A percentile compares a stretch with the other conserved stretches of the same genome.
These are phyloP conservation scores for Cystofilobasidium capitatum DNA, from an alignment of 768 basidiomycete species.

Conservation along the genomic window DNA sequence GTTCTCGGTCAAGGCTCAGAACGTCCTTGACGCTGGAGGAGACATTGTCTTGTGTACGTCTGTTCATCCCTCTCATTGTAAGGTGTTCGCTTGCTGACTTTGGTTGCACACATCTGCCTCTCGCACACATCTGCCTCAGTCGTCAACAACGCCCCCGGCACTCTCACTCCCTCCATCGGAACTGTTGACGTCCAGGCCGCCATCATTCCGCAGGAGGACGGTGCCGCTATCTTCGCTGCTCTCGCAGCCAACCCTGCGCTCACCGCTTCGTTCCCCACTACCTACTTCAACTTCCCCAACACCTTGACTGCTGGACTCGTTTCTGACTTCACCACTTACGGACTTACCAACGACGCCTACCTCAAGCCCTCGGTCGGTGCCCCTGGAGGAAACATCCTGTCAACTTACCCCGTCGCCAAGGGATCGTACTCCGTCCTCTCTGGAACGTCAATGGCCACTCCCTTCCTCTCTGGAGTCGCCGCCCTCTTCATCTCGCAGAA, in stretches of 20 bases:
- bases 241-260: slow-evolving; percentile 2
- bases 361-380: slow-evolving; percentile 19
- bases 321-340: slow-evolving; percentile 41
- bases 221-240: slow-evolving; percentile 6
- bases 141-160: not conserved
- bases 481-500: slow-evolving; percentile 38
- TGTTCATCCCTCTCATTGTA: not conserved
- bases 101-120: not conserved
- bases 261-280: slow-evolving; percentile 13
- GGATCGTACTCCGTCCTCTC: slow-evolving; percentile 20
- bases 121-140: not conserved
- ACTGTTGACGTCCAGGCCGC: slow-evolving; percentile 1
- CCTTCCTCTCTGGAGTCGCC: slow-evolving; percentile 34
- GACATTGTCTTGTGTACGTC: not conserved
- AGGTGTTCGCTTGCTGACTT: not conserved
- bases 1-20: slow-evolving; percentile 49
- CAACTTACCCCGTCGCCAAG: slow-evolving; percentile 43
- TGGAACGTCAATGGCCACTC: slow-evolving; percentile 28
- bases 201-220: not conserved
- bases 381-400: slow-evolving; percentile 41
- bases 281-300: slow-evolving; percentile 41
- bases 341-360: slow-evolving; percentile 35
- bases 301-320: slow-evolving; percentile 49
- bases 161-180: not conserved
- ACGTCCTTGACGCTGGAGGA: slow-evolving; percentile 40